phyloP scores from a whole-genome alignment of 169 alveolate genomes.

The Cyclospora cayetanensis region DNA sequence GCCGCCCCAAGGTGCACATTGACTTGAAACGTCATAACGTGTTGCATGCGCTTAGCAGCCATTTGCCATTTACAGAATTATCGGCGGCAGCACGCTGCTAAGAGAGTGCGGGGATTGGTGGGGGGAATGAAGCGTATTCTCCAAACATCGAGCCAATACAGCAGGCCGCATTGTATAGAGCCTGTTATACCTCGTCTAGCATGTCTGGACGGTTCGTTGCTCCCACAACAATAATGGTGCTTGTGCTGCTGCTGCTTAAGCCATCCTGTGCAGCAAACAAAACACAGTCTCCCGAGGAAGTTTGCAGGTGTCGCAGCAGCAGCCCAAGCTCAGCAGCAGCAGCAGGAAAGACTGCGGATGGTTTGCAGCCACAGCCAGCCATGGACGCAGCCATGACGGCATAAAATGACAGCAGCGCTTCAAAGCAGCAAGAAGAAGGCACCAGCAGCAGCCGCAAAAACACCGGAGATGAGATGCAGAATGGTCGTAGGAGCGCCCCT shows the following conservation, averaged over 20 bases:
- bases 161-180: no score
- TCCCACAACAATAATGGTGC: constrained; percentile 89
- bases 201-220: constrained; percentile 96
- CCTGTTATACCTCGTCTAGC: constrained; percentile 94
- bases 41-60: no score
- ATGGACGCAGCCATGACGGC: not conserved
- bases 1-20: no score
- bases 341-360: not conserved
- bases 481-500: not conserved
- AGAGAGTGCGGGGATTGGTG: no score
- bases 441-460: not conserved
- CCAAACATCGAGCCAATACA: no score
- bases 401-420: not conserved
- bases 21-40: no score
- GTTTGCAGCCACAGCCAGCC: constrained; percentile 42
- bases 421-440: not conserved
- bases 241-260: constrained; percentile 84
- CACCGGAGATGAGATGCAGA: no score
- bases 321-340: not conserved
- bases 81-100: no score
- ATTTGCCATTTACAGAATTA: no score
- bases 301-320: not conserved
- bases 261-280: constrained; percentile 89
- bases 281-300: no score
- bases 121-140: no score